phyloP scores from a whole-genome alignment of 345 rosid genomes.

The Sonneratia caseolaris region DNA sequence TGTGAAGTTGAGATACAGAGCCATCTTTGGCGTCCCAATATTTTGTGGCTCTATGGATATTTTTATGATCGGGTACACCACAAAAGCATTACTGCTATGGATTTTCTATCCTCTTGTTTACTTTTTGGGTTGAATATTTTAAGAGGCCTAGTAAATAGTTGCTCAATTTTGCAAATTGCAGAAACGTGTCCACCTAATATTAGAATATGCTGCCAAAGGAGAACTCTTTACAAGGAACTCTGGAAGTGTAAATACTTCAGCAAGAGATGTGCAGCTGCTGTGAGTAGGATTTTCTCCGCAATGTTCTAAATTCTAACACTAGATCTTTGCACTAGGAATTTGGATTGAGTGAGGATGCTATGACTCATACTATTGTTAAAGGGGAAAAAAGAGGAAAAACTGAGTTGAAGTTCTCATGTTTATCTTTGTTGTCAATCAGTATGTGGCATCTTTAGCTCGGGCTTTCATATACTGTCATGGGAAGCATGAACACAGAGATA shows the following conservation, averaged over 20 bases:
- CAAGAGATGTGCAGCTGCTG: slow-evolving; percentile 88
- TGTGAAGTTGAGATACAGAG: slow-evolving; percentile 97
- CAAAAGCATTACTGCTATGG: not conserved
- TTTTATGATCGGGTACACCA: slow-evolving; percentile 80
- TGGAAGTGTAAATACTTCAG: slow-evolving; percentile 86
- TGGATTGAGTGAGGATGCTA: not conserved
- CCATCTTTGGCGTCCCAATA: slow-evolving; percentile 87
- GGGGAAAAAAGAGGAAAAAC: not conserved
- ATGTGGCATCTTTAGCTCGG: slow-evolving; percentile 92
- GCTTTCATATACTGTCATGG: slow-evolving; percentile 99
- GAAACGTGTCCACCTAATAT: slow-evolving; percentile 77
- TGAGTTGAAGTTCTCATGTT: not conserved
- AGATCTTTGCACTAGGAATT: not conserved
- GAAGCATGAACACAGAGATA: slow-evolving; percentile 96
- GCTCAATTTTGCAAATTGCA: slow-evolving; percentile 9
- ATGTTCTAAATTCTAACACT: not conserved
- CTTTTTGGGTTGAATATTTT: not conserved
- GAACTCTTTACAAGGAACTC: slow-evolving; percentile 77
- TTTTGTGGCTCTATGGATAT: slow-evolving; percentile 84
- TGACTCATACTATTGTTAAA: not conserved
- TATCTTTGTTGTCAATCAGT: slow-evolving; percentile 28
- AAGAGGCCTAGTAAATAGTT: not conserved
- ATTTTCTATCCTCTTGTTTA: not conserved
- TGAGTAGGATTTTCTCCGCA: slow-evolving; percentile 22
- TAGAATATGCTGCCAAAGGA: slow-evolving; percentile 86